Conservation (phyloP, 2,329 filamentous ascomycete genomes). For the Talaromyces albobiverticillius region DNA sequence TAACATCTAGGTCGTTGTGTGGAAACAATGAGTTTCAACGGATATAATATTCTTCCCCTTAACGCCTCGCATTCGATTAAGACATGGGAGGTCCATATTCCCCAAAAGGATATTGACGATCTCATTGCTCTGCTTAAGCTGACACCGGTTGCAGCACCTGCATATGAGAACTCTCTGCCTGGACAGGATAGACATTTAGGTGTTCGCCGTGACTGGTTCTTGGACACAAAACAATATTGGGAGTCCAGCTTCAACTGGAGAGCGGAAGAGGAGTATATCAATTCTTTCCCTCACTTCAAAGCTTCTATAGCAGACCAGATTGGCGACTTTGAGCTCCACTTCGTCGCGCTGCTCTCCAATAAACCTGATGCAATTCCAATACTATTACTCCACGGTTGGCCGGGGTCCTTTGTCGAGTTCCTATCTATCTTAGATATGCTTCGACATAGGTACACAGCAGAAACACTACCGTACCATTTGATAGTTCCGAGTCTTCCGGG, state of each 20-base stretch:
- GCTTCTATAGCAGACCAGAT: neutral
- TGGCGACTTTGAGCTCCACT: slow-evolving; percentile 36
- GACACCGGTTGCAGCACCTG: neutral
- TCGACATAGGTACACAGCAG: slow-evolving; percentile 23
- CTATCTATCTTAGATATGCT: slow-evolving; percentile 29
- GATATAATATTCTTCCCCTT: neutral
- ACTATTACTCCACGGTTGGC: slow-evolving; percentile 41
- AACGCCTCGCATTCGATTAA: neutral
- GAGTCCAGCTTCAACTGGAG: neutral
- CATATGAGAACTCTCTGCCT: neutral
- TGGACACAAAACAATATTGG: neutral
- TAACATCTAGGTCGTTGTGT: too few species aligned
- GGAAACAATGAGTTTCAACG: neutral
- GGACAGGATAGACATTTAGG: neutral
- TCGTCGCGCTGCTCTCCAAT: slow-evolving; percentile 49
- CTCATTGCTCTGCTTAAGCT: neutral
- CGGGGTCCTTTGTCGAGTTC: slow-evolving; percentile 34
- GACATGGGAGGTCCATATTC: neutral
- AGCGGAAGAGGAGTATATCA: neutral
- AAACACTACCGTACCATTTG: slow-evolving; percentile 24
- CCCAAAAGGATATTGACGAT: neutral
- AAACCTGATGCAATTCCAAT: slow-evolving; percentile 48
- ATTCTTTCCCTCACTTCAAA: neutral
- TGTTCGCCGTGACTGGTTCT: neutral
- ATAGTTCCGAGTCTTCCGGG: slow-evolving; percentile 33